Percentiles rank a stretch among this genome's conserved stretches.
These are phyloP conservation scores for Fusarium palustre DNA, from an alignment of 2,329 filamentous ascomycete genomes.

Conservation along the genomic window DNA sequence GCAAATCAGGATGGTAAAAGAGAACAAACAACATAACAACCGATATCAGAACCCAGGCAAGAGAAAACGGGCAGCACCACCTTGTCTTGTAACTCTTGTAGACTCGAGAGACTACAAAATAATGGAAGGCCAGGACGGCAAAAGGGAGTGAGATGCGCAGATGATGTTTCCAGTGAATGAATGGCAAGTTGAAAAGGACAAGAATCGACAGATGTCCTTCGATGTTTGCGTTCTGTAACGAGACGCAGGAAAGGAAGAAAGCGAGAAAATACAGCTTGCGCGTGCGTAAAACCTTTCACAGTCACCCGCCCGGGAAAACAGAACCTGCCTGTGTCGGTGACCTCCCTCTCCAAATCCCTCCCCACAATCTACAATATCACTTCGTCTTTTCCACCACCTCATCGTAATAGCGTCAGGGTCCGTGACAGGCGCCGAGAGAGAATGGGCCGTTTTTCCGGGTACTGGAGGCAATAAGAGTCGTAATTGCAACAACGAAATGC, in stretches of 20 bases:
- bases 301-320: constrained; percentile 26
- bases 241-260: constrained; percentile 14
- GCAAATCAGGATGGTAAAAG: constrained; percentile 38
- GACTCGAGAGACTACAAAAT: constrained; percentile 6
- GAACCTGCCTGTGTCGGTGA: constrained; percentile 31
- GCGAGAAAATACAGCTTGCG: constrained; percentile 42
- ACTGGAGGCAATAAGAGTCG: constrained; percentile 29
- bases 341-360: constrained; percentile 20
- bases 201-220: constrained; percentile 25
- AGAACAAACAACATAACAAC: constrained; percentile 32
- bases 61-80: constrained; percentile 15
- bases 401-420: constrained; percentile 10
- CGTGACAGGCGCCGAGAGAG: constrained; percentile 27
- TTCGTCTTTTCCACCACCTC: constrained; percentile 20
- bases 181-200: constrained; percentile 11
- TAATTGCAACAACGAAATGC: constrained; percentile 38
- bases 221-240: constrained; percentile 11
- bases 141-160: constrained; percentile 13
- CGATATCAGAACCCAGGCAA: constrained; percentile 38
- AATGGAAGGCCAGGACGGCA: constrained; percentile 9
- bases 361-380: constrained; percentile 24
- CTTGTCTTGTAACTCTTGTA: constrained; percentile 2
- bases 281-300: constrained; percentile 35
- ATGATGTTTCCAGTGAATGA: constrained; percentile 11
- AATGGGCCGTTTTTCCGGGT: constrained; percentile 35